Conservation (phyloP, 2,329 filamentous ascomycete genomes). For the Chalara sp. region DNA sequence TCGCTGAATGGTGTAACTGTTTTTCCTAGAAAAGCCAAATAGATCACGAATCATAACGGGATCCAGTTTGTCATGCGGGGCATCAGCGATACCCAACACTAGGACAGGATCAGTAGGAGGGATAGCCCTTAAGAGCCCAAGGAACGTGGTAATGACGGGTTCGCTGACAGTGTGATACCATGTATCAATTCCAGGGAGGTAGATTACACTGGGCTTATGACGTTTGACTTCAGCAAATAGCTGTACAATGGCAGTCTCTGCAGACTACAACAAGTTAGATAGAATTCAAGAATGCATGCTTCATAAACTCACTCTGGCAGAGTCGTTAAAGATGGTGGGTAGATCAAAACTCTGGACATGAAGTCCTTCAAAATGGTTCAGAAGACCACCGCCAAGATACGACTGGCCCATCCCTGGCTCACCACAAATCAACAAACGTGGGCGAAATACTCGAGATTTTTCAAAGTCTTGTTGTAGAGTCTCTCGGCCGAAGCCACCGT, state of each 20-base stretch:
- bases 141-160: slow-evolving; percentile 73
- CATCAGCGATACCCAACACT: slow-evolving; percentile 78
- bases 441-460: slow-evolving; percentile 78
- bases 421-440: slow-evolving; percentile 79
- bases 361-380: slow-evolving; percentile 88
- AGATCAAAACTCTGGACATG: slow-evolving; percentile 95
- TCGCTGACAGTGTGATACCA: slow-evolving; percentile 64
- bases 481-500: slow-evolving; percentile 80
- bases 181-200: slow-evolving; percentile 80
- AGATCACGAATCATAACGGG: slow-evolving; percentile 63
- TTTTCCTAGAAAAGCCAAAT: slow-evolving; percentile 80
- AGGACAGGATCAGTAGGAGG: slow-evolving; percentile 87
- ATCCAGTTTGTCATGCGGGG: slow-evolving; percentile 54
- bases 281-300: neutral
- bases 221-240: slow-evolving; percentile 88
- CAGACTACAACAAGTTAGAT: slow-evolving; percentile 17
- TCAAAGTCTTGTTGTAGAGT: slow-evolving; percentile 74
- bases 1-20: slow-evolving; percentile 61
- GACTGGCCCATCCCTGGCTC: slow-evolving; percentile 85
- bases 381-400: slow-evolving; percentile 76
- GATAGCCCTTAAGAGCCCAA: slow-evolving; percentile 72
- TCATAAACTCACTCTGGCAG: slow-evolving; percentile 53
- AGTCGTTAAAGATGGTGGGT: slow-evolving; percentile 77
- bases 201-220: slow-evolving; percentile 93
- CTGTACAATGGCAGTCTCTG: slow-evolving; percentile 81